Evolutionary conservation across 2,329 filamentous ascomycete species (phyloP), one percentile per base, ranked within the genome.

Genomic region (Cadophora malorum): DNA sequence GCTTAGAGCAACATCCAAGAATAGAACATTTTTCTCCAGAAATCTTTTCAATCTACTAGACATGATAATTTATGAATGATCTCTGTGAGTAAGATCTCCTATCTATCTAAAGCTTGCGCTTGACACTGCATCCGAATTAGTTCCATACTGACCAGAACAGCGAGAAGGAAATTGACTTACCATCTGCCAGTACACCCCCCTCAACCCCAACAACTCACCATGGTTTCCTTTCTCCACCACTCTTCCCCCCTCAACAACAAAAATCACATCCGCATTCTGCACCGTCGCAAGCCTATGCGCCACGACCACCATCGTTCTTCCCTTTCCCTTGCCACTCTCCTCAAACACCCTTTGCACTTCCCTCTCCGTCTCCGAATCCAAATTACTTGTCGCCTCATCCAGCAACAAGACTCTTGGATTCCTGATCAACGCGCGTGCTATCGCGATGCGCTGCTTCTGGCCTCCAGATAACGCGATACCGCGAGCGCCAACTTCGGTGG

Each of bases 331-430:
- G 1, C 83, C 83, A 0, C 86, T 87, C 60, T 81, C 82, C 81
- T 92, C 89, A 73, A 94, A 86, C 0, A 90, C 90, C 0, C 81
- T 81, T 77, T 94, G 85, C 1, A 88, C 83, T 1, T 83, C 76
- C 35, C 84, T 81, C 73, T 88, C 86, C 0, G 82, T 85, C 71
- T 85, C 81, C 1, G 84, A 84, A 68, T 88, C 86, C 3, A 74
- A 63, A 69, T 71, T 73, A 12, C 86, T 89, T 0, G 91, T 93
- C 3, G 90, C 90, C 79, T 93, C 91, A 75, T 93, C 91, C 4
- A 93, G 83, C 5, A 93, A 76, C 2, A 89, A 76, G 1, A 89
- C 71, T 1, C 76, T 71, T 0, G 85, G 85, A 16, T 82, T 80
- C 0, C 84, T 79, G 1, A 87, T 79, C 3, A 88, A 76, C 0